Evolutionary conservation across 148 eudicot species (phyloP).

Genomic region (Rhododendron griersonianum): DNA sequence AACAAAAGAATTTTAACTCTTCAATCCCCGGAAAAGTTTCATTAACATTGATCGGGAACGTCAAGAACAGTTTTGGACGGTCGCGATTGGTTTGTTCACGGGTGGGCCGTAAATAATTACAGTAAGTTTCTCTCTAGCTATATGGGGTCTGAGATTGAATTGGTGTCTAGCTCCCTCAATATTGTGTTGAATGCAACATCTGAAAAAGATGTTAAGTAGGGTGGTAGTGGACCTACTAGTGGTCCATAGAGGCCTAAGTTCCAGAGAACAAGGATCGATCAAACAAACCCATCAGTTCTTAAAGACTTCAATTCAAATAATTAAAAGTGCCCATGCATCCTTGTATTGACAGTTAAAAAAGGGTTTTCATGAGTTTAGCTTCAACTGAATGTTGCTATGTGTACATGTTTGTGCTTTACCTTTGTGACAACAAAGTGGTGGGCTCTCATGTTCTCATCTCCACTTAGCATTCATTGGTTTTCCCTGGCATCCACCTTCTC

Average conservation of each 20-base stretch:
- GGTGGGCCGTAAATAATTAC: too few relatives aligned
- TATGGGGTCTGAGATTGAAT: neutral
- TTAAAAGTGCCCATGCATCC: neutral
- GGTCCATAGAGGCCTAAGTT: neutral
- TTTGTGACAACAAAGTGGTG: conserved; percentile 1
- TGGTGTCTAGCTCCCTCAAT: neutral
- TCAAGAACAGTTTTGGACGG: too few relatives aligned
- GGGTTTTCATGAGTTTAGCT: neutral
- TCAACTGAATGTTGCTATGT: neutral
- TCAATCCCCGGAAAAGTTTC: too few relatives aligned
- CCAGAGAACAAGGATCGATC: neutral
- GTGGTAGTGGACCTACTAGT: neutral
- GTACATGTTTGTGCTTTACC: neutral
- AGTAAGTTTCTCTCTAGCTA: neutral
- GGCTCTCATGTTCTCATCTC: neutral
- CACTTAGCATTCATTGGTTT: neutral
- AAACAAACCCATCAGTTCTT: conserved; percentile 6
- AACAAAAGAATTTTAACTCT: too few relatives aligned
- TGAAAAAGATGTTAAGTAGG: neutral
- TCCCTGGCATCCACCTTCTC: neutral
- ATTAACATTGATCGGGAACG: too few relatives aligned
- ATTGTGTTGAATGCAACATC: neutral
- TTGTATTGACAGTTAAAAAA: neutral
- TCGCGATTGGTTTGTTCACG: too few relatives aligned
- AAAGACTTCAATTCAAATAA: conserved; percentile 5